A percentile compares a stretch with the other conserved stretches of the same genome.
Evolutionary conservation across 805 yeast genomes (phyloP).

Genomic region (Candida glaebosa): DNA sequence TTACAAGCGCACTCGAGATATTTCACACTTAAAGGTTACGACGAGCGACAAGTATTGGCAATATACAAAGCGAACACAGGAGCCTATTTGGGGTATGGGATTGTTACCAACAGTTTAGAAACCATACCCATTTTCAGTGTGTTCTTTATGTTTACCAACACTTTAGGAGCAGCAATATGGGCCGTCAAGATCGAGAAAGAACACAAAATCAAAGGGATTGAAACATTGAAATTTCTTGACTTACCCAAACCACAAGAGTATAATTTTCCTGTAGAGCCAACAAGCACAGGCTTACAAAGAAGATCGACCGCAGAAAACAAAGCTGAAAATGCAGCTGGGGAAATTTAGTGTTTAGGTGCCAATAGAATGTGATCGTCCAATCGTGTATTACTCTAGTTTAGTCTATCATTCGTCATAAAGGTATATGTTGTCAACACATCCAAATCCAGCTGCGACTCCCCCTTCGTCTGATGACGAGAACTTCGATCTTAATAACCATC

Average conservation of each 20-base stretch:
- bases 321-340: background rate
- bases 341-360: background rate
- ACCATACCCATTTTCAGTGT: constrained; percentile 51
- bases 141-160: constrained; percentile 55
- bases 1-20: constrained; percentile 51
- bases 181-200: constrained; percentile 36
- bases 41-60: constrained; percentile 36
- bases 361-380: constrained; percentile 5
- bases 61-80: constrained; percentile 35
- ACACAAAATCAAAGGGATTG: constrained; percentile 5
- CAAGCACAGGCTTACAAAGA: constrained; percentile 2
- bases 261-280: background rate
- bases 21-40: constrained; percentile 52
- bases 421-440: constrained; percentile 86
- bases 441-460: constrained; percentile 99
- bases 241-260: background rate
- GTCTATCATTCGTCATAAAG: constrained; percentile 28
- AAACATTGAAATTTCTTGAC: constrained; percentile 3
- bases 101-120: constrained; percentile 49
- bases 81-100: constrained; percentile 51
- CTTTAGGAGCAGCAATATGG: constrained; percentile 66
- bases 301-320: constrained; percentile 7
- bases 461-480: constrained; percentile 89
- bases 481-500: constrained; percentile 87
- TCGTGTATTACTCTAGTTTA: constrained; percentile 2